Evolutionary conservation across 768 basidiomycete genomes (phyloP), one percentile per base, ranked within the genome.

Genomic region (Boletellus ananas): DNA sequence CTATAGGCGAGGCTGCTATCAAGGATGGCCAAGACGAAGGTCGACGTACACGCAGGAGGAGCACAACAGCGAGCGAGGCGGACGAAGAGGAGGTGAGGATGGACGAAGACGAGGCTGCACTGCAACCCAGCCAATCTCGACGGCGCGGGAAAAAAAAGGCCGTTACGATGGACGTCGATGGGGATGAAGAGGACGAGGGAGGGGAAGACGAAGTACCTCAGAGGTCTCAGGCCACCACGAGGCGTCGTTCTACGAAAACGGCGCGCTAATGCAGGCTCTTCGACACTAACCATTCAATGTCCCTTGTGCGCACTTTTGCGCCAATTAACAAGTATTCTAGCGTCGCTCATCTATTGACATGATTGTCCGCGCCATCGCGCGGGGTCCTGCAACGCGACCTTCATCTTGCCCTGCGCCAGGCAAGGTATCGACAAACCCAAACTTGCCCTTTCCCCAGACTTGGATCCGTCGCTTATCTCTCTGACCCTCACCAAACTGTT

Each of bases 401-500:
- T 76, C 78, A 37, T 76, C 75, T 21, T 56, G 66, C 33, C 57
- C 55, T 8, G 56, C 23, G 40, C 50, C 62, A 23, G 67, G 58
- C 2, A 61, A 59, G 56, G 74, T 70, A 58, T 83, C 74, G 10
- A 81, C 77, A 67, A 95, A 96, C 17, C 94, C 94, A 66, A 97
- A 97, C 41, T 79, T 77, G 50, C 84, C 90, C 60, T 86, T 90
- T 21, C 94, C 94, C 81, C 94, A 93, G 31, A 87, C 84, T 59
- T 84, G 82, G 59, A 79, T 78, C 34, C 79, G 79, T 60, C 76
- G 84, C 45, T 78, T 80, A 34, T 85, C 80, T 55, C 74, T 79
- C 16, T 79, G 72, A 6, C 91, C 92, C 66, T 95, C 93, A 21
- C 94, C 94, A 67, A 93, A 94, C 64, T 94, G 89, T 41, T 94